These are phyloP conservation scores for Claviceps digitariae DNA, from an alignment of 2,329 filamentous ascomycete species.

Conservation along the genomic window DNA sequence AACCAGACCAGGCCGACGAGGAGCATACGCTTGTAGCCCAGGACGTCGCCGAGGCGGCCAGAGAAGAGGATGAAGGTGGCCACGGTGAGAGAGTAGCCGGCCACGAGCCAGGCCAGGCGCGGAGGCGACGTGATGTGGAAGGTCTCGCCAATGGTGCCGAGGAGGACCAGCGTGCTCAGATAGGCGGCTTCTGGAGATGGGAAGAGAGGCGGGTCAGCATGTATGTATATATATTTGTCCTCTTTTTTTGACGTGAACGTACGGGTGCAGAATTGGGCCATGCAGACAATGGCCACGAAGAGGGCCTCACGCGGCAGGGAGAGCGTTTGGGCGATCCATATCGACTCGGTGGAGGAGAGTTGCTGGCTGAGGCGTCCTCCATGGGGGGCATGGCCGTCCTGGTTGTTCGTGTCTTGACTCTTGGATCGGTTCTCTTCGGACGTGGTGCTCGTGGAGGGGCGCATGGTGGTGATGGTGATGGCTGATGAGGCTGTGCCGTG, in stretches of 20 bases:
- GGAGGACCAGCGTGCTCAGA: conserved; percentile 27
- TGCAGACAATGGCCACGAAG: conserved; percentile 30
- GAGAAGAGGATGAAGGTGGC: conserved; percentile 45
- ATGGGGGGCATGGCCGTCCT: neutral
- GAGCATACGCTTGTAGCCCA: conserved; percentile 42
- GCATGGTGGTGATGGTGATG: neutral
- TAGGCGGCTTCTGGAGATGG: conserved; percentile 19
- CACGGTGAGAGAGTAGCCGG: conserved; percentile 40
- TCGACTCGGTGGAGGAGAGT: conserved; percentile 3
- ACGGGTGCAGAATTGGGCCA: conserved; percentile 30
- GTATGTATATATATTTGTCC: too few species aligned
- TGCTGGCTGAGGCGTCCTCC: neutral
- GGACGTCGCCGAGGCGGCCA: conserved; percentile 42
- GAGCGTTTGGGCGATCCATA: conserved; percentile 12
- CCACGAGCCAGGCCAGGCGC: conserved; percentile 41
- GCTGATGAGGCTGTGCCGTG: too few species aligned
- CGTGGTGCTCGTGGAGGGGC: neutral
- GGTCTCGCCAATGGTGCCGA: conserved; percentile 31
- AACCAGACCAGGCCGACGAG: conserved; percentile 42
- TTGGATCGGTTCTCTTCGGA: neutral
- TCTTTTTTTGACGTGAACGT: neutral
- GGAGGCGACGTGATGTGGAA: conserved; percentile 30
- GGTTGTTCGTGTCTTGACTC: neutral
- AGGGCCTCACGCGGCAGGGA: conserved; percentile 17
- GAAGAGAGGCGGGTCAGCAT: neutral